A percentile compares a stretch with the other conserved stretches of the same genome.
Conservation (phyloP, 176 grass and related monocot species). For the Dactylis glomerata region DNA sequence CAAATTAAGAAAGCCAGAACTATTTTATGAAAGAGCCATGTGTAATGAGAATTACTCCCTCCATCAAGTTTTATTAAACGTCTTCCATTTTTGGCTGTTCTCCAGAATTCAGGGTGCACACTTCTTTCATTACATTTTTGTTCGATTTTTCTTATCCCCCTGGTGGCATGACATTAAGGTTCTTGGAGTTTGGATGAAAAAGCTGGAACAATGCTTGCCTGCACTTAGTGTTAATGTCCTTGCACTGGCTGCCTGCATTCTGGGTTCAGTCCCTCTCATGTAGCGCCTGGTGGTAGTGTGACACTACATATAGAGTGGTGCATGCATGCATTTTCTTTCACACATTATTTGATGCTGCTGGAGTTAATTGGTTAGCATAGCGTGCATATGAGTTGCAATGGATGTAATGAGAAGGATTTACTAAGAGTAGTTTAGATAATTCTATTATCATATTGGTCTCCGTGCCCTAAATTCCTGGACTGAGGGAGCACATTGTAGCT, state of each 20-base stretch:
- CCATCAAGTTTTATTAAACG: background rate
- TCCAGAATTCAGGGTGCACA: background rate
- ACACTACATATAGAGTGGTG: background rate
- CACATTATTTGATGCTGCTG: background rate
- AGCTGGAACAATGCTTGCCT: background rate
- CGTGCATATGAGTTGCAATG: background rate
- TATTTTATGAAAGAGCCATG: background rate
- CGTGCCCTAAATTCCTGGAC: background rate
- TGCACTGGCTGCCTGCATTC: background rate
- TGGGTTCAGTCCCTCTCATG: background rate
- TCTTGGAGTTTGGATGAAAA: background rate
- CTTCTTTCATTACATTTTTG: background rate
- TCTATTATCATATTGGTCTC: background rate
- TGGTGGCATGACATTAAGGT: background rate
- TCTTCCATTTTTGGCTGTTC: background rate
- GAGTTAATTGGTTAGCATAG: background rate
- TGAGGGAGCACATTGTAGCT: background rate
- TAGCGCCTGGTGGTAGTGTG: background rate
- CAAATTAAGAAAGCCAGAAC: background rate
- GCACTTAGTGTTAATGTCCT: background rate
- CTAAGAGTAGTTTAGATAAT: background rate
- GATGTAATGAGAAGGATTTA: background rate
- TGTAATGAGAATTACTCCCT: background rate
- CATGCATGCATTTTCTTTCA: conserved; percentile 15
- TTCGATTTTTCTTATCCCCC: background rate